Evolutionary conservation across 1,139 yeast species (phyloP), one percentile per base, ranked within the genome.

Genomic region (Kurtzmaniella natalensis): DNA sequence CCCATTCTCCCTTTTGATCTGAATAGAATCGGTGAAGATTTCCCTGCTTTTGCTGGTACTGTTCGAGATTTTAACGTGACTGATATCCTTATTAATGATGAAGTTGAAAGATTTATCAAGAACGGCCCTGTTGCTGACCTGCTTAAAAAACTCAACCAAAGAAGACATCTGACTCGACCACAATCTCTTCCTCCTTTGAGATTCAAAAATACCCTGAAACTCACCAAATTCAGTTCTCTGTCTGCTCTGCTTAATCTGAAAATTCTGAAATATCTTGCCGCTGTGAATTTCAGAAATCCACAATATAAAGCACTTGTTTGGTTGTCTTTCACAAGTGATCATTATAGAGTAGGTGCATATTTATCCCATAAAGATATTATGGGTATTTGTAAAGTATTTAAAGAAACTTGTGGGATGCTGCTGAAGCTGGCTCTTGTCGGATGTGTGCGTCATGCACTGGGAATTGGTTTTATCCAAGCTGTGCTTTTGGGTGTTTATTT

Each of bases 341-440:
- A 83, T 47, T 70, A 78, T 27, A 67, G 86, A 42, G 70, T 76
- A 1, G 86, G 84, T 0, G 81, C 83, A 2, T 66, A 70, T n/a
- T 57, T 81, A 37, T 65, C 77, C 25, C 94, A 85, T 51, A 64
- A 69, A 27, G 72, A 77, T 30, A 64, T 92, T 10, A 59, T 92
- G 50, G 81, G 88, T 1, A 75, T 86, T 55, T 88, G 96, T 55
- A 87, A 89, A 48, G 83, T 86, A 10, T 76, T 88, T 50, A 92
- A 92, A 48, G 97, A 92, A 52, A 89, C 97, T 0, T 85, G 95
- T 48, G 92, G 86, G 45, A 68, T 92, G 61, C 73, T 81, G 7
- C 74, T 85, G 28, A 72, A 76, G 22, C 75, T 79, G 28, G 81
- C 96, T 0, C 68, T 92, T 8, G 71, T 92, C 29, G 95, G 96